Conservation (phyloP, 2,329 filamentous ascomycete species). For the Fusarium secorum region DNA sequence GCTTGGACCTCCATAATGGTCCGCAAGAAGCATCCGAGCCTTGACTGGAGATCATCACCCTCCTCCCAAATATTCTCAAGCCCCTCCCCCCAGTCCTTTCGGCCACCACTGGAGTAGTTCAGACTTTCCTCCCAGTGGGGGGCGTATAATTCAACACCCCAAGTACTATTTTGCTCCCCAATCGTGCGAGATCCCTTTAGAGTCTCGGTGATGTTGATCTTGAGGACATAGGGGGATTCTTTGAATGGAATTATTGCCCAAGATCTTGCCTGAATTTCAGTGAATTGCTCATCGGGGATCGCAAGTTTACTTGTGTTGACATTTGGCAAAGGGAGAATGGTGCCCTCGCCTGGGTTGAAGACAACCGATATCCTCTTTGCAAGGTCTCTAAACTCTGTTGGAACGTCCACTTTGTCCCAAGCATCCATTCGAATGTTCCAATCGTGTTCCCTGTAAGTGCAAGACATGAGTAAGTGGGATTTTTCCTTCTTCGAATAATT, state of each 20-base stretch:
- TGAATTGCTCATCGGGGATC: constrained; percentile 5
- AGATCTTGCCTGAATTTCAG: constrained; percentile 39
- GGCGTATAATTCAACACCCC: constrained; percentile 46
- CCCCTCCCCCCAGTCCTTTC: constrained; percentile 45
- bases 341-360: neutral
- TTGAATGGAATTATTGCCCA: constrained; percentile 43
- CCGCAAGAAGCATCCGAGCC: constrained; percentile 44
- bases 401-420: constrained; percentile 30
- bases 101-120: constrained; percentile 39
- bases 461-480: constrained; percentile 6
- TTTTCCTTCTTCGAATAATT: neutral
- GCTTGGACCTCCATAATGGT: constrained; percentile 45
- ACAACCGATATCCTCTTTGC: constrained; percentile 35
- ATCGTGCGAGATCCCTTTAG: constrained; percentile 36
- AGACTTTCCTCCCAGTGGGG: constrained; percentile 50
- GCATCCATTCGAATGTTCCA: constrained; percentile 47
- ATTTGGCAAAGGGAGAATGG: constrained; percentile 19
- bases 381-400: constrained; percentile 29
- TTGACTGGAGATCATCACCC: constrained; percentile 35
- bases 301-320: constrained; percentile 21
- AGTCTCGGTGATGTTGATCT: constrained; percentile 43
- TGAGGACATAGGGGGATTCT: constrained; percentile 46
- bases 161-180: constrained; percentile 38
- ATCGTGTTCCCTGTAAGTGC: constrained; percentile 42
- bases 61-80: constrained; percentile 47